These are phyloP conservation scores for Quillaja saponaria DNA, from an alignment of 306 rosid genomes.

Conservation along the genomic window DNA sequence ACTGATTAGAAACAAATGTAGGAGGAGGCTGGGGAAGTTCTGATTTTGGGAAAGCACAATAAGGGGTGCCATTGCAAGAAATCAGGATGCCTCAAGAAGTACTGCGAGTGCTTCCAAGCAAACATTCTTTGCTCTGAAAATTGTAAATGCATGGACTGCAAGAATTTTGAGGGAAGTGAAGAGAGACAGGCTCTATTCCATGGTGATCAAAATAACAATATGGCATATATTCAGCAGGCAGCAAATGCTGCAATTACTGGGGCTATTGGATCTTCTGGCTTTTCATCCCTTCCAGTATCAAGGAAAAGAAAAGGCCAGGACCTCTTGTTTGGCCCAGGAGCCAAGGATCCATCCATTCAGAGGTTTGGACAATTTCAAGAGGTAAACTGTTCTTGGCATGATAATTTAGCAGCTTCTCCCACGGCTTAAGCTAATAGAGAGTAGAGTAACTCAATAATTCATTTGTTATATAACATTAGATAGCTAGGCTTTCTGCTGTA, in stretches of 20 bases:
- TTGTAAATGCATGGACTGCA: constrained; percentile 99
- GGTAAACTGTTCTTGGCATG: constrained; percentile 50
- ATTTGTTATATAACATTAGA: no score
- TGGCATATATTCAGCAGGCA: constrained; percentile 77
- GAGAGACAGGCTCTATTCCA: constrained; percentile 96
- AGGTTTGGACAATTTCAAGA: constrained; percentile 69
- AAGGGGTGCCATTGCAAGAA: constrained; percentile 99
- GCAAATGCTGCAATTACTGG: constrained; percentile 99
- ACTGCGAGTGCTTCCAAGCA: constrained; percentile 99
- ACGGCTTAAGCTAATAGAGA: neutral
- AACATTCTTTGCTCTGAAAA: constrained; percentile 97
- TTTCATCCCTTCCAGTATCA: constrained; percentile 74
- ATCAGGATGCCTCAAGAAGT: constrained; percentile 96
- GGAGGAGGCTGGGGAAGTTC: constrained; percentile 92
- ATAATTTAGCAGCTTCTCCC: constrained; percentile 18
- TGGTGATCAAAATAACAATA: constrained; percentile 83
- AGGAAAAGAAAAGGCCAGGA: constrained; percentile 84
- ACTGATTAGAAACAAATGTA: constrained; percentile 43
- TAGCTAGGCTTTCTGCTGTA: constrained; percentile 18
- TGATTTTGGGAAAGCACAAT: constrained; percentile 87
- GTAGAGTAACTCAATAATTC: no score
- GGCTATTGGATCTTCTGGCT: constrained; percentile 97
- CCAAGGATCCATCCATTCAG: constrained; percentile 71
- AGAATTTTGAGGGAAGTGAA: constrained; percentile 99
- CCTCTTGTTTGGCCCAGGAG: constrained; percentile 60